A percentile compares a stretch with the other conserved stretches of the same genome.
Conservation (phyloP, 106 monocot genomes). For the Allium cepa region DNA sequence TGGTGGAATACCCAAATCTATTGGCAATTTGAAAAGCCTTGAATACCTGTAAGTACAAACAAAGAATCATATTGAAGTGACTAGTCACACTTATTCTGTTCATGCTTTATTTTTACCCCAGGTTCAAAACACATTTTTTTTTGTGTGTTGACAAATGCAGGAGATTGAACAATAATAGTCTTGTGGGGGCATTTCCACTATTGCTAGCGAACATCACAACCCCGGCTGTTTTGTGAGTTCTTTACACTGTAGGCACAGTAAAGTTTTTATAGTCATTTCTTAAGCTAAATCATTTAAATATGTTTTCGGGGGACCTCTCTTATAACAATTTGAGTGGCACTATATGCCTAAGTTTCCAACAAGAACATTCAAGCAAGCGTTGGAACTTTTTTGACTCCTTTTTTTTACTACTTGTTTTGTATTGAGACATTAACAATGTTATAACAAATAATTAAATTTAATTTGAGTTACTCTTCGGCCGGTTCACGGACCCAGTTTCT, state of each 20-base stretch:
- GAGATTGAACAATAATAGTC: constrained; percentile 68
- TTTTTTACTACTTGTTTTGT: neutral
- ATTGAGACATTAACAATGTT: no score
- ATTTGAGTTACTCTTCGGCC: no score
- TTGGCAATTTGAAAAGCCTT: constrained; percentile 63
- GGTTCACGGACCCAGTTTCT: no score
- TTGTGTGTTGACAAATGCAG: constrained; percentile 11
- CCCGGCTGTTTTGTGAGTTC: constrained; percentile 45
- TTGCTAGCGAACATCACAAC: constrained; percentile 29
- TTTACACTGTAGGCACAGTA: no score
- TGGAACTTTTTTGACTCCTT: neutral
- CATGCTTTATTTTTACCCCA: neutral
- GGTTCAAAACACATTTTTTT: neutral
- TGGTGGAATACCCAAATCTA: constrained; percentile 57
- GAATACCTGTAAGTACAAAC: constrained; percentile 50
- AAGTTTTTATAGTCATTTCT: no score
- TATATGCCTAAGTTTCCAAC: constrained; percentile 43
- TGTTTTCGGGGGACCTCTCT: constrained; percentile 36
- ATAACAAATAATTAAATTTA: no score
- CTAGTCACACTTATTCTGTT: neutral
- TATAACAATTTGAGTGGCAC: constrained; percentile 60
- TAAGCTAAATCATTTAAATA: no score
- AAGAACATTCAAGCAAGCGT: constrained; percentile 40
- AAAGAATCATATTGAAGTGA: no score
- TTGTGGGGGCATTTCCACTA: constrained; percentile 41